phyloP scores from a whole-genome alignment of 2,329 filamentous ascomycete species.

The Paraphaeosphaeria minitans region DNA sequence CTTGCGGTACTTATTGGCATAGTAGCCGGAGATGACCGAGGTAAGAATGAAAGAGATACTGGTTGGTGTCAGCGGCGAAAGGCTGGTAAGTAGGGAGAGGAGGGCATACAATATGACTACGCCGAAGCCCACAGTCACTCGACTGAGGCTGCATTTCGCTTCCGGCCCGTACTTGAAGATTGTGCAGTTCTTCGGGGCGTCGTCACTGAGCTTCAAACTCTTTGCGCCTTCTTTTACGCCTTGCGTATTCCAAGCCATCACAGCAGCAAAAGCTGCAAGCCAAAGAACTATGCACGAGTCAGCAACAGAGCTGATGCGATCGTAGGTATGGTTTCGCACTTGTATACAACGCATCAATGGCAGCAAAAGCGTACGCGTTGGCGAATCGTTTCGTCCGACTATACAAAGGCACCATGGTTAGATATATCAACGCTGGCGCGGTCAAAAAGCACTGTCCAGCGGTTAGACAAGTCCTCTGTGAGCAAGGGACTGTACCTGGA shows the following conservation, averaged over 20 bases:
- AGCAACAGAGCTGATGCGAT: not conserved
- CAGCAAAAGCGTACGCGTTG: constrained; percentile 64
- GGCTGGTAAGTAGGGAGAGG: not conserved
- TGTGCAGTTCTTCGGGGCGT: constrained; percentile 55
- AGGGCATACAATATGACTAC: constrained; percentile 61
- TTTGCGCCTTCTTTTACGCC: constrained; percentile 58
- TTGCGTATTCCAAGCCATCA: constrained; percentile 61
- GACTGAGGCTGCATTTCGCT: constrained; percentile 62
- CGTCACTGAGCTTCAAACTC: constrained; percentile 46
- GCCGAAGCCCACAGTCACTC: constrained; percentile 61
- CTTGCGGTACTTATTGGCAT: constrained; percentile 61
- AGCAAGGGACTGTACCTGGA: not conserved
- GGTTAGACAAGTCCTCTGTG: constrained; percentile 17
- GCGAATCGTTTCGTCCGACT: constrained; percentile 62
- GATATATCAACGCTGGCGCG: constrained; percentile 63
- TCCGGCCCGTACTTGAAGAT: constrained; percentile 61
- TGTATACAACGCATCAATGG: constrained; percentile 59
- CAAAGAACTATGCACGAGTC: constrained; percentile 53
- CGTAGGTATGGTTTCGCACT: constrained; percentile 13
- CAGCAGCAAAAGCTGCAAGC: constrained; percentile 63
- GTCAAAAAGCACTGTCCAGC: constrained; percentile 61
- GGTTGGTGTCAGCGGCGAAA: not conserved
- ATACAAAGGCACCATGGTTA: constrained; percentile 66
- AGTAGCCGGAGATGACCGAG: constrained; percentile 59
- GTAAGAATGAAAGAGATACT: constrained; percentile 62